Conservation (phyloP, 768 basidiomycete genomes). For the Kwoniella pini region DNA sequence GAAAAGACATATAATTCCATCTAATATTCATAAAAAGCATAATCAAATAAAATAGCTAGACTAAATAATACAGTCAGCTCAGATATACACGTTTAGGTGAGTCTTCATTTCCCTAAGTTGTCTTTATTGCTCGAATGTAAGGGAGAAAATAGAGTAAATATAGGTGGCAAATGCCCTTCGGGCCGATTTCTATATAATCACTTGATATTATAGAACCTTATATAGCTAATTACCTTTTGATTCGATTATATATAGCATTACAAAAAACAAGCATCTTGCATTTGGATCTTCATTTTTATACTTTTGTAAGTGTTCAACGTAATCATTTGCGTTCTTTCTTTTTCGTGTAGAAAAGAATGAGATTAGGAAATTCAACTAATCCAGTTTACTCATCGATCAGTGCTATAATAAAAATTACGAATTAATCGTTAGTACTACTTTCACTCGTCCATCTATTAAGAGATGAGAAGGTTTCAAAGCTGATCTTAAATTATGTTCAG, state of each 20-base stretch:
- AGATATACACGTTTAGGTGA: constrained; percentile 8
- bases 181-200: background rate
- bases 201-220: no score
- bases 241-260: no score
- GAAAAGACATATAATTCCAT: background rate
- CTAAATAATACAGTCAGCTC: background rate
- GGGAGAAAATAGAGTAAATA: no score
- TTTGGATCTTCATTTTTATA: no score
- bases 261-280: no score
- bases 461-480: no score
- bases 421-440: constrained; percentile 4
- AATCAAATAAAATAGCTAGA: background rate
- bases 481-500: background rate
- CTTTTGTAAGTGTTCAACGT: background rate
- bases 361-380: background rate
- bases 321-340: no score
- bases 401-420: background rate
- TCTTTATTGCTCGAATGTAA: no score
- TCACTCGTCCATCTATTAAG: no score
- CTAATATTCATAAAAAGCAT: background rate
- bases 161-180: background rate
- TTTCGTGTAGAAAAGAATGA: no score
- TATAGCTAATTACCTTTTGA: no score
- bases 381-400: background rate
- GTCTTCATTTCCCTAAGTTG: background rate